Evolutionary conservation across 2,329 filamentous ascomycete species (phyloP), one percentile per base, ranked within the genome.

Genomic region (Fonsecaea pugnacius): DNA sequence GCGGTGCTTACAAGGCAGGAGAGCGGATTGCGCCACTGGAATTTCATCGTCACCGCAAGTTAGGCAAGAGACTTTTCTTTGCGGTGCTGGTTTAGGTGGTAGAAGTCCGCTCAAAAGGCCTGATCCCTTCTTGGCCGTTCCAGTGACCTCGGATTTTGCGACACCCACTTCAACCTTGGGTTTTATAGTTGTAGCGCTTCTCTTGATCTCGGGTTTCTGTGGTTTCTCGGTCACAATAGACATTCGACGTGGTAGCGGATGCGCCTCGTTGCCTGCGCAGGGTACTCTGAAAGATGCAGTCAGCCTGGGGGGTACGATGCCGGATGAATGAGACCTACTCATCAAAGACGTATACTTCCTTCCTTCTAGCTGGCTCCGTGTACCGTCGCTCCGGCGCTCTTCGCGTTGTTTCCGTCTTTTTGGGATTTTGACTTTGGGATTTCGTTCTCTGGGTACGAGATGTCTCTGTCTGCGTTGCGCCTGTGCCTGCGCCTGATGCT

Each of bases 1-100:
- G 67, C 87, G 85, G 76, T 96, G 92, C 2, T 87, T 87, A 74
- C 92, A 96, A 69, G 86, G 84, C 38, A 96, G 84, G 74, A 88
- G 90, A 40, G 87, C 87, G 36, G 89, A 85, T 75, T 86, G 87
- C 64, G 81, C 81, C 9, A 83, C 73, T 1, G 87, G 85, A 2
- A 90, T 78, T 67, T 91, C 87, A 67, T 91, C 88, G 43, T 81
- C 82, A 73, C 88, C 79, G 73, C 92, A 96, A 27, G 85, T 86
- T 54, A 92, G 79, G 71, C 92, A 96, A 72, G 89, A 84, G 51
- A 89, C 83, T 64, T 88, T 92, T 70, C 55, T 63, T 52, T 36
- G 60, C 12, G 52, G 54, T 71, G 64, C 70, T 9, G 58, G 63
- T 12, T 60, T 63, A 18, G 64, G 58, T 6, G 46, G 30, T 16